Percentiles rank a stretch among this genome's conserved stretches.
phyloP scores from a whole-genome alignment of 164 flowering plant species.

The Vitis rupestris region DNA sequence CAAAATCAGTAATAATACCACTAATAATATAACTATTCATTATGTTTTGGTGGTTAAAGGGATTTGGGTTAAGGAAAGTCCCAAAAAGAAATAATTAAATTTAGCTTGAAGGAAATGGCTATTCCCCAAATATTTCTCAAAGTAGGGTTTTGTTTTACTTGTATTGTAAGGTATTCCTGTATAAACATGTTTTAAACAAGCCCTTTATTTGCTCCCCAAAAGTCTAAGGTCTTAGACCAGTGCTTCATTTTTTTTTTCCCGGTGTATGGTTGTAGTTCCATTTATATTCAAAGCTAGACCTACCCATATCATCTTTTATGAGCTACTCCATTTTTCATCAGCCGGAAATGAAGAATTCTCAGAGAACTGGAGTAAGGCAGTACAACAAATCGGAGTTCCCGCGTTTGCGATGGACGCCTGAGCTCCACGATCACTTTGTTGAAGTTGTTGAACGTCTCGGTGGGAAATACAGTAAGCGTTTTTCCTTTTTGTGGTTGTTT shows the following conservation, averaged over 20 bases:
- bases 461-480: conserved; percentile 37
- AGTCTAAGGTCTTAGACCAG: conserved; percentile 15
- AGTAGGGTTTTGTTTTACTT: conserved; percentile 1
- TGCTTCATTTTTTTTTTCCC: background rate
- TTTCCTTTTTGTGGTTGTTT: background rate
- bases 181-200: background rate
- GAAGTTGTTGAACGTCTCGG: conserved; percentile 37
- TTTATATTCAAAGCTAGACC: conserved; percentile 10
- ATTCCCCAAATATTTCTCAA: background rate
- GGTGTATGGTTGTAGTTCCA: background rate
- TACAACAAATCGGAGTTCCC: conserved; percentile 39
- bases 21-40: no score
- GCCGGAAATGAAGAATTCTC: conserved; percentile 19
- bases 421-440: conserved; percentile 32
- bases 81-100: no score
- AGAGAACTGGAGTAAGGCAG: conserved; percentile 22
- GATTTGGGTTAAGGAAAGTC: no score
- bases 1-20: no score
- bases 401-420: conserved; percentile 38
- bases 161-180: background rate
- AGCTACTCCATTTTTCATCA: background rate
- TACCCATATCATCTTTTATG: background rate
- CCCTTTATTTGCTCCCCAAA: background rate
- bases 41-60: no score
- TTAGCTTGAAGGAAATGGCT: background rate